phyloP scores from a whole-genome alignment of 371 early-diverging fungal species.

The Haplosporangium sp. region DNA sequence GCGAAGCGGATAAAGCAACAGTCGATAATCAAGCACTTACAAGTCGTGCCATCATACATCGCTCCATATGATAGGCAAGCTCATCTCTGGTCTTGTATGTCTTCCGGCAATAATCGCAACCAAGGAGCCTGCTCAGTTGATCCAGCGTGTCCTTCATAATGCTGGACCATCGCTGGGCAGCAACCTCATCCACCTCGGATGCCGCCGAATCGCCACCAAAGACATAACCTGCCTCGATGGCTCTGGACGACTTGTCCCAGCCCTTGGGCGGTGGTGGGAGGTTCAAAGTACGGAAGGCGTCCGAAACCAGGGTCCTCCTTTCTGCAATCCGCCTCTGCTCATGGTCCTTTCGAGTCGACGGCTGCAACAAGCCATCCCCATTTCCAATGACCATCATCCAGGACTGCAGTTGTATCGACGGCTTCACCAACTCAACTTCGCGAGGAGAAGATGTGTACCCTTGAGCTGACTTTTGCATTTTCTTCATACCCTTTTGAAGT shows the following conservation, averaged over 20 bases:
- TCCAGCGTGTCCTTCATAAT: constrained; percentile 25
- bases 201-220: neutral
- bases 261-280: constrained; percentile 26
- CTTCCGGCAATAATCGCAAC: constrained; percentile 62
- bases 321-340: constrained; percentile 21
- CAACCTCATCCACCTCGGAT: neutral
- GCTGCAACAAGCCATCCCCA: constrained; percentile 30
- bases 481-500: constrained; percentile 24
- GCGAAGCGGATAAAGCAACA: neutral
- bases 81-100: constrained; percentile 60
- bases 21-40: constrained; percentile 15
- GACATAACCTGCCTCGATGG: constrained; percentile 6
- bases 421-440: neutral
- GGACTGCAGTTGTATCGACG: constrained; percentile 6
- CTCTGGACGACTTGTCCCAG: constrained; percentile 41
- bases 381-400: constrained; percentile 40
- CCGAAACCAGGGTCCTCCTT: constrained; percentile 23
- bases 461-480: constrained; percentile 1
- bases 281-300: constrained; percentile 23
- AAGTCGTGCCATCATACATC: constrained; percentile 55
- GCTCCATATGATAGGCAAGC: constrained; percentile 58
- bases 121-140: constrained; percentile 28
- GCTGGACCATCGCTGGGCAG: constrained; percentile 16
- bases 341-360: constrained; percentile 19
- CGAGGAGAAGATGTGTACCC: neutral